Base-by-base conservation (phyloP, 2,329 filamentous ascomycete genomes). In the Trichoderma semiorbis region DNA sequence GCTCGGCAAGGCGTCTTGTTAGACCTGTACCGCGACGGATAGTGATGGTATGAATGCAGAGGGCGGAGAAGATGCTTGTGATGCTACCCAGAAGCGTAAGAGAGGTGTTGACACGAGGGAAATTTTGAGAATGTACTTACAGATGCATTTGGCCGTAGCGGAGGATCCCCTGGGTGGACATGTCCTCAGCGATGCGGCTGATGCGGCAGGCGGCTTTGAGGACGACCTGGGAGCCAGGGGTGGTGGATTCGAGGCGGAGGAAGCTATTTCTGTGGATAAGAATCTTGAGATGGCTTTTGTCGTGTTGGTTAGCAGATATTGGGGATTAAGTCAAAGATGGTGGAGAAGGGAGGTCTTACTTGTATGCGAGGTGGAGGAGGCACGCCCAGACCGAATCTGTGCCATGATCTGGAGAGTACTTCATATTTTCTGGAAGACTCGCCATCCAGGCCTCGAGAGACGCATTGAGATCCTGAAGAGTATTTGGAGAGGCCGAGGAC, bases 91-190 rank as follows among this genome's bases (percentile, higher is more conserved):
- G 24, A 26, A 39, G 16, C 24, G 43, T 18, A 12, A 55, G 28
- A 47, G 32, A 39, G 5, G 3, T 24, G 47, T 21, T 24, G n/a
- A 1, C 7, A 1, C 7, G 21, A 47, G 36, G 6, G 8, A 1
- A n/a, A 10, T 12, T 21, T 50, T 39, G 3, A 11, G 18, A n/a
- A 5, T 8, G 7, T 12, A 73, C 79, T 68, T 64, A 81, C 80
- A 81, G 60, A 70, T 83, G 81, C 80, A 83, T 81, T 43, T 82
- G 81, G 0, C 79, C 80, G 47, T 81, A 81, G 3, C 79, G 78
- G 10, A 80, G 76, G 0, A 75, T 80, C 12, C 78, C 77, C 11
- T 80, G 75, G 5, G 79, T 77, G 0, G 79, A 78, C 80, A 82
- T 82, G 72, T 83, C 80, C 34, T 82, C 80, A 7, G 79, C 80